phyloP scores from a whole-genome alignment of 176 grass and related monocot species.

The Aegilops sharonensis region DNA sequence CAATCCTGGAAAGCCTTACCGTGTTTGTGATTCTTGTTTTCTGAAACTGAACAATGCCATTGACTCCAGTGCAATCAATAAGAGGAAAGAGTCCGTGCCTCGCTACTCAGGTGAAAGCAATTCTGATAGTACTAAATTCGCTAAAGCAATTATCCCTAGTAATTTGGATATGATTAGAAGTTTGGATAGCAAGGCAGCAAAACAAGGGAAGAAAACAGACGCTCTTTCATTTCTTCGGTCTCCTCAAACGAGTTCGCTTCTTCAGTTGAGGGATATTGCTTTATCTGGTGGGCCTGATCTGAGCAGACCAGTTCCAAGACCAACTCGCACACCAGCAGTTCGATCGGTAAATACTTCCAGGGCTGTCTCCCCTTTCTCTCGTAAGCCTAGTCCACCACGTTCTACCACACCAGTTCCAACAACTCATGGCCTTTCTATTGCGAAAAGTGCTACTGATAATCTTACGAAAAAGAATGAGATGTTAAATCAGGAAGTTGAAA shows the following conservation, averaged over 20 bases:
- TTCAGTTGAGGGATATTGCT: conserved; percentile 73
- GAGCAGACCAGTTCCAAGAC: conserved; percentile 62
- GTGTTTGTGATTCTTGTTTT: conserved; percentile 96
- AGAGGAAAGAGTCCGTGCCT: conserved; percentile 55
- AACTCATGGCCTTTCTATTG: conserved; percentile 76
- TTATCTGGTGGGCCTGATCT: conserved; percentile 66
- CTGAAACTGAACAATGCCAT: conserved; percentile 71
- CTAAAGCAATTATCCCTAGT: conserved; percentile 56
- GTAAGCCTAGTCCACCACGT: conserved; percentile 75
- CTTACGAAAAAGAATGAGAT: conserved; percentile 81
- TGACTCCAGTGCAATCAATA: conserved; percentile 52
- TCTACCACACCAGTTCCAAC: conserved; percentile 82
- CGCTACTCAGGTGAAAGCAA: conserved; percentile 62
- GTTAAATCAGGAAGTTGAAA: conserved; percentile 84
- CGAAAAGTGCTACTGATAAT: conserved; percentile 64
- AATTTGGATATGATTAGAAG: conserved; percentile 89
- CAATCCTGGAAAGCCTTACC: conserved; percentile 89
- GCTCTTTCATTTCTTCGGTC: conserved; percentile 51
- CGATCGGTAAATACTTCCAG: conserved; percentile 78
- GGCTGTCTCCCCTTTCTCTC: conserved; percentile 94
- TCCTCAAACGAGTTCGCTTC: conserved; percentile 73
- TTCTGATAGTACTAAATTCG: conserved; percentile 46
- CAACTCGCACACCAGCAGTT: conserved; percentile 49
- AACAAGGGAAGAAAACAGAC: conserved; percentile 63
- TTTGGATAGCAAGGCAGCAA: conserved; percentile 75